Evolutionary conservation across 257 asterid species (phyloP).

Genomic region (Ophiorrhiza pumila): DNA sequence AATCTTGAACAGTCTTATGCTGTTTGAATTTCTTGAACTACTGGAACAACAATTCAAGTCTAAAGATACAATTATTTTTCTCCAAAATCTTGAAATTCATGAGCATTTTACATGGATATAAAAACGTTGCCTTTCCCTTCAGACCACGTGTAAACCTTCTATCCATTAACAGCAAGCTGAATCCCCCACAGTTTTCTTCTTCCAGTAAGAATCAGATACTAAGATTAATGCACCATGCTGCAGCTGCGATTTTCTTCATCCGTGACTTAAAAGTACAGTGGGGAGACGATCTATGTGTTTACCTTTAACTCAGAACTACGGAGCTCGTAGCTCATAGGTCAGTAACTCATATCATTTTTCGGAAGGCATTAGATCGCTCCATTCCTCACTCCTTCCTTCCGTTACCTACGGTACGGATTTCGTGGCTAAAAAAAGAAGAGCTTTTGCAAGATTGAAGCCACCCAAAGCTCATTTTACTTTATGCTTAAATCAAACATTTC

Average conservation of each 20-base stretch:
- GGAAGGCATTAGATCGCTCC: too few relatives aligned
- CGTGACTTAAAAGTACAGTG: background rate
- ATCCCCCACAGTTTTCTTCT: background rate
- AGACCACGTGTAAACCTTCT: background rate
- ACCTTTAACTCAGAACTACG: too few relatives aligned
- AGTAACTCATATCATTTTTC: too few relatives aligned
- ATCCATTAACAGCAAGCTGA: background rate
- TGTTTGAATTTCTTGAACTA: background rate
- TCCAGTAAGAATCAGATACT: too few relatives aligned
- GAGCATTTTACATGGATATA: background rate
- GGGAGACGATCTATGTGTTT: too few relatives aligned
- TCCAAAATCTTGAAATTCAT: too few relatives aligned
- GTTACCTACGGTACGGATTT: too few relatives aligned
- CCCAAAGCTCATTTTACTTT: background rate
- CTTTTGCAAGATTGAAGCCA: background rate
- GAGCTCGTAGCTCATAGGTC: too few relatives aligned
- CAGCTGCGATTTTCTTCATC: background rate
- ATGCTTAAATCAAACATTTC: background rate
- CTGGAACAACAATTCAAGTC: background rate
- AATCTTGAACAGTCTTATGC: background rate
- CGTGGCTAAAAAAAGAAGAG: too few relatives aligned
- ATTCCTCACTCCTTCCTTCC: too few relatives aligned
- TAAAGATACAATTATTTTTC: background rate
- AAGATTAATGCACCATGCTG: too few relatives aligned
- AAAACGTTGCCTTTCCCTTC: background rate